Evolutionary conservation across 345 rosid species (phyloP), one percentile per base, ranked within the genome.

Genomic region (Erysimum cheiranthoides): DNA sequence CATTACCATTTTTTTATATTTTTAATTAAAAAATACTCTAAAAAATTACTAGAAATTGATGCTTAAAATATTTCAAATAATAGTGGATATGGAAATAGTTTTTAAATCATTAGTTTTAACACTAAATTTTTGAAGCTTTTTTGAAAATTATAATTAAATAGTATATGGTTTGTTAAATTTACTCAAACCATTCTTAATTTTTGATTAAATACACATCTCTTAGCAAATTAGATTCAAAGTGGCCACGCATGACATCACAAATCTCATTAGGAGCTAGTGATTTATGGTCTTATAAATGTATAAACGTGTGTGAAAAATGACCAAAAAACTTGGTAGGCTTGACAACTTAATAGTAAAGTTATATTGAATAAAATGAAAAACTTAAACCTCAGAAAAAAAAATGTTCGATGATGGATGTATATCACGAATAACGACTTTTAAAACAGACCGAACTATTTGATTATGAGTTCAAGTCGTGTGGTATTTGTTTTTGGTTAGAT

Each of bases 381-480:
- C 4, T 58, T n/a, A 60, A 36, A 59, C n/a, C 16, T 38, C 10
- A 6, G 16, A 5, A 59, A 16, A 5, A 36, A 16, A 5, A 35
- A 10, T 10, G 45, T 10, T 59, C n/a, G 3, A 25, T 59, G 32
- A 61, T 61, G 35, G 39, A 64, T 56, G 2, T 5, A n/a, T n/a
- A n/a, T n/a, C n/a, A n/a, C n/a, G n/a, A n/a, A n/a, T 63, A 30
- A 30, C 54, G 10, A 45, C 40, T 64, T 32, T 56, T 7, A 66
- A 35, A 21, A 18, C 5, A 53, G 54, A 45, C 31, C 17, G 71
- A 65, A 65, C 16, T 4, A 45, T 57, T 31, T 45, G 47, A 25
- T 73, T 34, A 56, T n/a, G 42, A 74, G 21, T 18, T 32, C 46
- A 45, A 16, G 66, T 56, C 64, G 69, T 75, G 78, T 59, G 73